Evolutionary conservation across 805 yeast genomes (phyloP).

Genomic region (Candida taoyuanica): DNA sequence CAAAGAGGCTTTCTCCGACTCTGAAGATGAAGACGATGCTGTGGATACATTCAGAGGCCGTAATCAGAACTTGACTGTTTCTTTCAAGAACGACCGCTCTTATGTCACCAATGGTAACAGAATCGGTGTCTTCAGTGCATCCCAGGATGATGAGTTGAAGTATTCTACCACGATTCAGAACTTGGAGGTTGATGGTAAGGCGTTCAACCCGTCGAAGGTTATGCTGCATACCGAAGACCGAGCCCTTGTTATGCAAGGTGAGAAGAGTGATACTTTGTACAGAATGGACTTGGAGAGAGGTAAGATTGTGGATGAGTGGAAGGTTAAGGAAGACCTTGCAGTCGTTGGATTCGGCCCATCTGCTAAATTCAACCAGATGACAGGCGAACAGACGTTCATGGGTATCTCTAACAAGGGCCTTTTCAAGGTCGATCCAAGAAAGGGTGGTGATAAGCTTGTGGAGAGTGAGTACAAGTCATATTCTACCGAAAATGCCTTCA

Average conservation of each 20-base stretch:
- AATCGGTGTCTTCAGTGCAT: conserved; percentile 73
- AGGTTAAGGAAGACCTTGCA: conserved; percentile 42
- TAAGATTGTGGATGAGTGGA: conserved; percentile 83
- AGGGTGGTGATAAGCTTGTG: conserved; percentile 54
- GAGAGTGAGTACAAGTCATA: conserved; percentile 50
- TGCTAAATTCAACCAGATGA: conserved; percentile 68
- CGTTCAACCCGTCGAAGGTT: conserved; percentile 53
- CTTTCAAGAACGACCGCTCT: conserved; percentile 64
- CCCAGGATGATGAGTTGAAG: conserved; percentile 45
- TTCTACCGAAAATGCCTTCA: conserved; percentile 34
- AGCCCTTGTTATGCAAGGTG: conserved; percentile 60
- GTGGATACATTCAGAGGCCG: conserved; percentile 31
- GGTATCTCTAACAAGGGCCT: conserved; percentile 65
- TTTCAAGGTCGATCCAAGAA: conserved; percentile 79
- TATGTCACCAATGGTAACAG: conserved; percentile 76
- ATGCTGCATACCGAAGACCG: conserved; percentile 78
- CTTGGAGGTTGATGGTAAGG: conserved; percentile 46
- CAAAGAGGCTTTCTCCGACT: conserved; percentile 27
- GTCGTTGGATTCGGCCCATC: conserved; percentile 62
- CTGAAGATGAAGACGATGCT: conserved; percentile 34
- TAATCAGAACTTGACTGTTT: conserved; percentile 68
- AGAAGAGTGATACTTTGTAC: conserved; percentile 46
- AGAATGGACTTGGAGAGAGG: conserved; percentile 80
- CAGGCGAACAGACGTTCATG: conserved; percentile 66
- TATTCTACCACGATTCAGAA: conserved; percentile 66